Conservation (phyloP, 257 asterid species). For the Datura wrightii region DNA sequence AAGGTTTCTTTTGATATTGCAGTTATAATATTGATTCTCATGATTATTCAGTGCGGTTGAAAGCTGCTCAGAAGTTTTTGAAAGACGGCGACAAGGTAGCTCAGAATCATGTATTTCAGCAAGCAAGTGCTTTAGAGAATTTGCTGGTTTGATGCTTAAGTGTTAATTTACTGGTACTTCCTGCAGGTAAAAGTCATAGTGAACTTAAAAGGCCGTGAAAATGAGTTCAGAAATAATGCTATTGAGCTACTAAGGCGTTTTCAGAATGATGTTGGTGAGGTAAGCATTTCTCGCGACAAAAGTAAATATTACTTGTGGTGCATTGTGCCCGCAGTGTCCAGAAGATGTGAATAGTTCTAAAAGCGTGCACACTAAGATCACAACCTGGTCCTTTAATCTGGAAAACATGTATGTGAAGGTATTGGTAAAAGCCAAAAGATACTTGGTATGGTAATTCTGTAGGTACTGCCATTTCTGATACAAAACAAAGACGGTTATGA, state of each 20-base stretch:
- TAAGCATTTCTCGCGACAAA: constrained; percentile 30
- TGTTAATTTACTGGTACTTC: neutral
- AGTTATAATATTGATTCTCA: constrained; percentile 93
- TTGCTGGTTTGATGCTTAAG: neutral
- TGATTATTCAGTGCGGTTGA: constrained; percentile 93
- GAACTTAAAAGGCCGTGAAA: constrained; percentile 93
- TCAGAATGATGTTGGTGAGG: constrained; percentile 91
- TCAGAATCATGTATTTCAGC: constrained; percentile 31
- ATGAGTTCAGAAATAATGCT: constrained; percentile 85
- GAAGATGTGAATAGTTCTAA: neutral
- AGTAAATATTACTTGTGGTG: neutral
- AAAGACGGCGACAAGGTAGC: constrained; percentile 93
- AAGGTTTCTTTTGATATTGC: constrained; percentile 43
- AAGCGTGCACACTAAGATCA: constrained; percentile 3
- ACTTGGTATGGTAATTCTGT: neutral
- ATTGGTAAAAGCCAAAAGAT: neutral
- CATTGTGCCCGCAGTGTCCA: neutral
- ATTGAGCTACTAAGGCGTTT: constrained; percentile 85
- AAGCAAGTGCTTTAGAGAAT: neutral
- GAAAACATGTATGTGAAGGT: neutral
- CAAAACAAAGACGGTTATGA: neutral
- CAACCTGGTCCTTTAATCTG: neutral
- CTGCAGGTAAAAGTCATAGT: constrained; percentile 91
- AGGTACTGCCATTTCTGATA: neutral
- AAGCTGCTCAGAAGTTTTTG: constrained; percentile 86